Conservation (phyloP, 192 early-diverging fungal species). For the Backusella tuberculispora region DNA sequence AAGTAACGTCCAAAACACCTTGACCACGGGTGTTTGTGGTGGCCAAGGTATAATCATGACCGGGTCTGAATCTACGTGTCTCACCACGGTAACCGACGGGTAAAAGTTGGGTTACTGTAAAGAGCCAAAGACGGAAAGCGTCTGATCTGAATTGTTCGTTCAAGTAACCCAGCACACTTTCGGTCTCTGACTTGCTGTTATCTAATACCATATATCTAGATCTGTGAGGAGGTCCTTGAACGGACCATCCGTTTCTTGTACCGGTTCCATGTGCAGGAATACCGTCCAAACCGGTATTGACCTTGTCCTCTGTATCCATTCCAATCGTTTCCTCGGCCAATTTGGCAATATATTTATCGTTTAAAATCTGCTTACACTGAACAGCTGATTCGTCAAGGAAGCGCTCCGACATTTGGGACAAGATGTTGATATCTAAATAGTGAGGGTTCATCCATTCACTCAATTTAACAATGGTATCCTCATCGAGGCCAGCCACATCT, state of each 20-base stretch:
- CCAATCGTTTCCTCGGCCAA: slow-evolving; percentile 41
- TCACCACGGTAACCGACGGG: slow-evolving; percentile 49
- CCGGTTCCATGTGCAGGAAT: slow-evolving; percentile 66
- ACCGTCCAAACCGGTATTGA: slow-evolving; percentile 24
- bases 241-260: slow-evolving; percentile 57
- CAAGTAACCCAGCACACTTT: slow-evolving; percentile 41
- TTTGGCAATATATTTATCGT: slow-evolving; percentile 40
- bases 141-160: slow-evolving; percentile 41
- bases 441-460: slow-evolving; percentile 62
- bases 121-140: slow-evolving; percentile 66
- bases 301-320: slow-evolving; percentile 56
- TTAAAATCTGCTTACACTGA: slow-evolving; percentile 66
- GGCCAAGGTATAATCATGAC: slow-evolving; percentile 82
- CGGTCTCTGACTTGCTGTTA: slow-evolving; percentile 17
- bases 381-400: slow-evolving; percentile 73
- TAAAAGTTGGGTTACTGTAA: slow-evolving; percentile 55
- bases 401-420: slow-evolving; percentile 59
- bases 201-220: slow-evolving; percentile 64
- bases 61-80: slow-evolving; percentile 76
- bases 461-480: slow-evolving; percentile 54
- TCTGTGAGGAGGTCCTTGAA: slow-evolving; percentile 66
- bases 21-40: slow-evolving; percentile 52
- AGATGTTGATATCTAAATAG: slow-evolving; percentile 57
- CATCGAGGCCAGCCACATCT: slow-evolving; percentile 42
- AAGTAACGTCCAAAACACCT: slow-evolving; percentile 66